A percentile compares a stretch with the other conserved stretches of the same genome.
These are phyloP conservation scores for Parastagonospora avenae DNA, from an alignment of 2,329 filamentous ascomycete genomes.

Conservation along the genomic window DNA sequence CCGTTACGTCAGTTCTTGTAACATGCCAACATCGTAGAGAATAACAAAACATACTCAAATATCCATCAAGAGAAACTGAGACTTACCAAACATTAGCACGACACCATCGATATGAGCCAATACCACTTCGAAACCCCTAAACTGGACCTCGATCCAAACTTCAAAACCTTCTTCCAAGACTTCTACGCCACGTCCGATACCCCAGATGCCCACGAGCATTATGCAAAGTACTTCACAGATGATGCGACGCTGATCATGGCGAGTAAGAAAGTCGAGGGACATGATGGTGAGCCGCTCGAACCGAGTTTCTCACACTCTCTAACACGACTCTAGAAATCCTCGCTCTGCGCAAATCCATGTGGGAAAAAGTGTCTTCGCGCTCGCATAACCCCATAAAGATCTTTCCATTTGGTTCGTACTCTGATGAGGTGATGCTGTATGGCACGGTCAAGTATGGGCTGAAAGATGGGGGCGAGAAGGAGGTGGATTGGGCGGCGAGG, in stretches of 20 bases:
- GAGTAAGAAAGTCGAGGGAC: conserved; percentile 52
- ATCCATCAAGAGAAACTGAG: background rate
- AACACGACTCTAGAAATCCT: conserved; percentile 52
- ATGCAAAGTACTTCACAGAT: conserved; percentile 54
- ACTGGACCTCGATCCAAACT: conserved; percentile 47
- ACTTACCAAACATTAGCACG: background rate
- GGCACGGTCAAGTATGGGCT: conserved; percentile 59
- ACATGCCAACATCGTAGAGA: background rate
- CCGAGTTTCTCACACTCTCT: background rate
- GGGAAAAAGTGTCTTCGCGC: conserved; percentile 57
- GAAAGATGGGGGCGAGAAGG: conserved; percentile 55
- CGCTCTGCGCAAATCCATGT: conserved; percentile 57
- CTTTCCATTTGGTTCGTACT: conserved; percentile 55
- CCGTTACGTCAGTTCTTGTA: conserved; percentile 3
- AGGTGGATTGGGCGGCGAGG: conserved; percentile 61
- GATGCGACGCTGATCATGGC: conserved; percentile 61
- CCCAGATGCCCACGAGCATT: conserved; percentile 55
- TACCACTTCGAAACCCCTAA: conserved; percentile 45
- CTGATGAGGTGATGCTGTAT: conserved; percentile 60
- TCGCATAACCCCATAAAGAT: conserved; percentile 55
- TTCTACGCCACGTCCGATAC: conserved; percentile 56
- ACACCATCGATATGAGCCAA: conserved; percentile 24
- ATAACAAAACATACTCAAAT: background rate
- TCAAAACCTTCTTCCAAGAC: conserved; percentile 52
- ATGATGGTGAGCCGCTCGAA: conserved; percentile 46